phyloP scores from a whole-genome alignment of 305 asterid species.

The Nicotiana rustica region DNA sequence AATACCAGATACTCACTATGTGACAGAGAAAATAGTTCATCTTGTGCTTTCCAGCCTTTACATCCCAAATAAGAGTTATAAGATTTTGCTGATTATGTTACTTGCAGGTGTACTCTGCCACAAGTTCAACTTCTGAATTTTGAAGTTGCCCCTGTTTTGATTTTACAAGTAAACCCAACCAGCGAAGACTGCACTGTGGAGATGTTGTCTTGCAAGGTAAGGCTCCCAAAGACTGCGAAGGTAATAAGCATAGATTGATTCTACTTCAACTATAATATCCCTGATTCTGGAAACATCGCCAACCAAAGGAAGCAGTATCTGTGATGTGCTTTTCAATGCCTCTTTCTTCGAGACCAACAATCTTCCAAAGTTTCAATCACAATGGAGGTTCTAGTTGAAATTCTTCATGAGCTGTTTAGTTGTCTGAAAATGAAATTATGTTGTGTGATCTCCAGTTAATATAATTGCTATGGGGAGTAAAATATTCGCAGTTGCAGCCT shows the following conservation, averaged over 20 bases:
- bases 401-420: not conserved
- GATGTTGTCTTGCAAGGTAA: slow-evolving; percentile 86
- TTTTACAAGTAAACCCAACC: slow-evolving; percentile 69
- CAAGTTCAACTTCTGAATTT: slow-evolving; percentile 76
- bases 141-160: slow-evolving; percentile 81
- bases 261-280: not conserved
- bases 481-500: not conserved
- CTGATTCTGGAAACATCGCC: not conserved
- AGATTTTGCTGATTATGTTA: slow-evolving; percentile 14
- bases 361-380: slow-evolving; percentile 5
- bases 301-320: not conserved
- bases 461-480: not conserved
- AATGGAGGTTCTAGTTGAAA: not conserved
- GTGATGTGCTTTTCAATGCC: not conserved
- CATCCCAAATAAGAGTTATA: not conserved
- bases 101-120: slow-evolving; percentile 76
- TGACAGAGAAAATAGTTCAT: not conserved
- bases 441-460: not conserved
- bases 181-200: slow-evolving; percentile 68
- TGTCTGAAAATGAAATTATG: not conserved
- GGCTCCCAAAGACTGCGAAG: slow-evolving; percentile 31
- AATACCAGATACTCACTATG: not conserved
- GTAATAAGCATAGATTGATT: not conserved
- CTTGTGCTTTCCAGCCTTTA: not conserved
- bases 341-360: not conserved